Evolutionary conservation across 1,139 yeast genomes (phyloP), one percentile per base, ranked within the genome.

Genomic region (Pichia sp.): DNA sequence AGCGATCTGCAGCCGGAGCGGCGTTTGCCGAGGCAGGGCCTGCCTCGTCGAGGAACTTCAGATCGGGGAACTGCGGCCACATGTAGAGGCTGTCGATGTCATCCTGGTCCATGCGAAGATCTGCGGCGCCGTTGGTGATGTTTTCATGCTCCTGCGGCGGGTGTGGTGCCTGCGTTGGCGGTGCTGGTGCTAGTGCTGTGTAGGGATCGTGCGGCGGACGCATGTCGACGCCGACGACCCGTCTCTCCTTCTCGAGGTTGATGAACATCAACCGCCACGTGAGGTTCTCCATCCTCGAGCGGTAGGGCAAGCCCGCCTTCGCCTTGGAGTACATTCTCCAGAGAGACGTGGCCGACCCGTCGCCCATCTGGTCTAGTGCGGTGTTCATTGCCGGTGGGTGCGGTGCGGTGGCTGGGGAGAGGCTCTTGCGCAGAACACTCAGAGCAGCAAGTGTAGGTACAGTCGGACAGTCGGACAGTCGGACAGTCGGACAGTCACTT

Each of bases 181-280:
- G 24, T 20, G 24, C 24, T 20, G 24, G 24, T 20, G 24, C 24
- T 20, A 3, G 24, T 20, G 24, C 24, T 20, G 24, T 20, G 24
- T 20, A 20, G 2, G 24, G 24, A 20, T 20, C 24, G 24, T 20
- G 24, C 24, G 24, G 24, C 24, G 24, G 24, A 20, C 24, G 24
- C 24, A 20, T 20, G 24, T 20, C 24, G 24, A 20, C 24, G 3
- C 24, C 24, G 3, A 20, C 24, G 24, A 20, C 24, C 24, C 24
- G 24, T 20, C 24, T 58, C 27, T 50, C 56, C 43, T 64, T 69
- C 55, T 71, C 69, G 54, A 75, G 67, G 59, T 80, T 79, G 64
- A 86, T 73, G 52, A 78, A 80, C 91, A 89, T 85, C 82, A 89
- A 79, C 59, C 96, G 72, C 96, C 96, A 89, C 12, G 95, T 84